Evolutionary conservation across 192 early-diverging fungal genomes (phyloP).

Genomic region (Diversispora epigaea): DNA sequence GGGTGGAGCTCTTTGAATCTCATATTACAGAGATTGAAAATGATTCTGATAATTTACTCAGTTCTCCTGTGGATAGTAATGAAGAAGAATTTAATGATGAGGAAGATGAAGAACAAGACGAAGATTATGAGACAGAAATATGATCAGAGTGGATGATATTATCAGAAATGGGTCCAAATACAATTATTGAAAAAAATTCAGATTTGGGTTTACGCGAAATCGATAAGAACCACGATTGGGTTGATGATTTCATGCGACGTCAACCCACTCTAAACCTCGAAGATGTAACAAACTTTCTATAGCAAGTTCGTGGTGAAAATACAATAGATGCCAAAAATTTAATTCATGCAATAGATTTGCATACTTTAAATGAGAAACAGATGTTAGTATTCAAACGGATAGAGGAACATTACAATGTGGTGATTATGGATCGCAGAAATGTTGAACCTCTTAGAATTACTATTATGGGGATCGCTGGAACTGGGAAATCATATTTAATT

Average conservation of each 20-base stretch:
- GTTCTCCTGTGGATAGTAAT: not conserved
- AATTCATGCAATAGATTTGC: not conserved
- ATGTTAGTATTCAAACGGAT: not conserved
- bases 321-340: not conserved
- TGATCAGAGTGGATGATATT: not conserved
- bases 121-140: not conserved
- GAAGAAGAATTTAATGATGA: not conserved
- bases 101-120: not conserved
- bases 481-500: not conserved
- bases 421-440: not conserved
- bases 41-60: not conserved
- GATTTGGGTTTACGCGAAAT: too few relatives aligned
- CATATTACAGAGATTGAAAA: constrained; percentile 13
- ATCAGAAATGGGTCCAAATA: not conserved
- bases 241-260: too few relatives aligned
- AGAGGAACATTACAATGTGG: not conserved
- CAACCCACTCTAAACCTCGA: not conserved
- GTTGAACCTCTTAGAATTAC: constrained; percentile 1
- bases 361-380: not conserved
- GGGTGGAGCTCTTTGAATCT: not conserved
- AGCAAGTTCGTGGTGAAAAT: not conserved
- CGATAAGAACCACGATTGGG: not conserved
- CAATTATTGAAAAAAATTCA: not conserved
- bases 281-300: not conserved
- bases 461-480: not conserved